Base-by-base conservation (phyloP, 2,329 filamentous ascomycete genomes). In the Claviceps pazoutovae region DNA sequence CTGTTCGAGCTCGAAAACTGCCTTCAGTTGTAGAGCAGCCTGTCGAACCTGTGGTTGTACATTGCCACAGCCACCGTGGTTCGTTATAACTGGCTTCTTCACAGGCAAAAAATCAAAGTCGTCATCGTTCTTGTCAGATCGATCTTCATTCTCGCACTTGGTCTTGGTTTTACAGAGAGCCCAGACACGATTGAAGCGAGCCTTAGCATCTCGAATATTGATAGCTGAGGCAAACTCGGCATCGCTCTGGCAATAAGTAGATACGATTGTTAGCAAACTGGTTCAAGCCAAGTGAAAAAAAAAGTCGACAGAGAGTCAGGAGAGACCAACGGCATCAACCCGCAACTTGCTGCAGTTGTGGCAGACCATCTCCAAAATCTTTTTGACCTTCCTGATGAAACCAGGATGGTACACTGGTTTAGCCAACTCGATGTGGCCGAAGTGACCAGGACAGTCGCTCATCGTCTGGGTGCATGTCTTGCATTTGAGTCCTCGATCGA, bases 351-450 rank as follows among this genome's bases (percentile, higher is more conserved):
- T 91, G 78, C 94, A 98, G 71, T 94, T 96, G 74, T 95, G 90
- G 79, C 94, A 98, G 69, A 98, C 90, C 61, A 90, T 93, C 78
- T 98, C 94, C 69, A 98, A 76, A 62, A 99, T 82, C 77, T 97
- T 98, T 78, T 99, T 98, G 72, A 95, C 90, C 75, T 97, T 97
- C 69, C 88, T 94, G 73, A 99, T 86, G 71, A 96, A 99, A 63
- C 93, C 93, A 74, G 76, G 73, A 62, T 99, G 93, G 69, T 86
- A 99, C 61, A 98, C 93, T 52, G 94, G 93, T 66, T 88, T 90
- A 43, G 93, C 90, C 60, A 99, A 79, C 72, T 98, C 94, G 62
- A 98, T 98, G 71, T 98, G 94, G 57, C 93, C 93, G 67, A 98
- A 99, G 68, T 99, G 93, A 55, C 93, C 93, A 54, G 93, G 91